Evolutionary conservation across 2,329 filamentous ascomycete genomes (phyloP).

Genomic region (Fusarium agapanthi): DNA sequence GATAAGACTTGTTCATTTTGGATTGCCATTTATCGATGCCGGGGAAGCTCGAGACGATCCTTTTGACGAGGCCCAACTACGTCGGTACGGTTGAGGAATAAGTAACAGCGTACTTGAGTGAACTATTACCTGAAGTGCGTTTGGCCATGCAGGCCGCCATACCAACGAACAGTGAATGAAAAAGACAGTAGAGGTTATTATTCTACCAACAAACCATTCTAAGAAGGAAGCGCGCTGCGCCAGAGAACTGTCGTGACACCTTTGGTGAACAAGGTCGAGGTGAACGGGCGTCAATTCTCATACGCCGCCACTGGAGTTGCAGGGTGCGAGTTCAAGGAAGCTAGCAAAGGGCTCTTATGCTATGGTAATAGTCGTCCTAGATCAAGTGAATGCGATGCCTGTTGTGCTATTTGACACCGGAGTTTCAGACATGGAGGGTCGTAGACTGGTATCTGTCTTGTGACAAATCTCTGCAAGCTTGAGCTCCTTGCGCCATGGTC

Average conservation of each 20-base stretch:
- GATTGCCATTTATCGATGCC: not conserved
- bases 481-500: not conserved
- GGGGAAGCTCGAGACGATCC: no score
- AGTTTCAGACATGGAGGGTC: not conserved
- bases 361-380: accelerated
- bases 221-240: accelerated
- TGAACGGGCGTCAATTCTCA: not conserved
- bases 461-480: not conserved
- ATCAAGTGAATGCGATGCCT: no score
- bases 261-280: accelerated
- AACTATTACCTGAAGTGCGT: no score
- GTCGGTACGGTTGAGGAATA: accelerated
- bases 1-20: not conserved
- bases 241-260: accelerated
- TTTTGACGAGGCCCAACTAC: not conserved
- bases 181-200: accelerated
- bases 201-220: no score
- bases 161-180: accelerated
- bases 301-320: not conserved
- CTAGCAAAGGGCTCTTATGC: not conserved
- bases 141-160: accelerated
- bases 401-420: not conserved
- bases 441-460: no score
- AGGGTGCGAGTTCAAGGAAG: not conserved
- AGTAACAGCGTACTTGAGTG: no score